These are phyloP conservation scores for Macadamia integrifolia DNA, from an alignment of 164 flowering plant species.

Conservation along the genomic window DNA sequence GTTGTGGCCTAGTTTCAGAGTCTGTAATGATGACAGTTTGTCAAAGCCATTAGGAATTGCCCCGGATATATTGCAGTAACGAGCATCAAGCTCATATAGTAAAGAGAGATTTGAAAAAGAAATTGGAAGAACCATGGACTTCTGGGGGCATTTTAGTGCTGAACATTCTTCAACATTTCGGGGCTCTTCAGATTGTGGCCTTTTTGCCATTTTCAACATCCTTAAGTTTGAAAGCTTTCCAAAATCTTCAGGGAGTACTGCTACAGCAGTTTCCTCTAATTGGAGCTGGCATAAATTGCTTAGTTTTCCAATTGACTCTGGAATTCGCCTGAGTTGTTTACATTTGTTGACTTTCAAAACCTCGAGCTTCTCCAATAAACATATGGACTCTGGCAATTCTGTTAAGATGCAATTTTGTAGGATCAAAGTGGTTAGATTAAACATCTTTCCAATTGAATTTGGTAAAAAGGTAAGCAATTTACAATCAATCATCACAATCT, in stretches of 20 bases:
- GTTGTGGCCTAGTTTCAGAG: conserved; percentile 27
- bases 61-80: conserved; percentile 30
- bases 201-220: not conserved
- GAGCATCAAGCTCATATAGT: conserved; percentile 27
- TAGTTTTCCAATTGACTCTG: not conserved
- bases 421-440: not conserved
- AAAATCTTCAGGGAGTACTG: not conserved
- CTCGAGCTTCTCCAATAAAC: not conserved
- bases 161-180: not conserved
- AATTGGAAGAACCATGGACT: conserved; percentile 17
- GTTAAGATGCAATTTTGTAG: not conserved
- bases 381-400: not conserved
- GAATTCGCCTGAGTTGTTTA: not conserved
- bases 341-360: not conserved
- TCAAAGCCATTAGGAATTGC: conserved; percentile 31
- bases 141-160: not conserved
- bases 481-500: not conserved
- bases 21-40: conserved; percentile 28
- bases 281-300: not conserved
- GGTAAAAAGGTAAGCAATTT: not conserved
- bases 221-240: not conserved
- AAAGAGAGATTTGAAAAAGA: conserved; percentile 32
- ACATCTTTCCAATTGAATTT: not conserved
- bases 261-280: not conserved
- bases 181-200: not conserved